Evolutionary conservation across 2,329 filamentous ascomycete genomes (phyloP), one percentile per base, ranked within the genome.

Genomic region (Oidium heveae): DNA sequence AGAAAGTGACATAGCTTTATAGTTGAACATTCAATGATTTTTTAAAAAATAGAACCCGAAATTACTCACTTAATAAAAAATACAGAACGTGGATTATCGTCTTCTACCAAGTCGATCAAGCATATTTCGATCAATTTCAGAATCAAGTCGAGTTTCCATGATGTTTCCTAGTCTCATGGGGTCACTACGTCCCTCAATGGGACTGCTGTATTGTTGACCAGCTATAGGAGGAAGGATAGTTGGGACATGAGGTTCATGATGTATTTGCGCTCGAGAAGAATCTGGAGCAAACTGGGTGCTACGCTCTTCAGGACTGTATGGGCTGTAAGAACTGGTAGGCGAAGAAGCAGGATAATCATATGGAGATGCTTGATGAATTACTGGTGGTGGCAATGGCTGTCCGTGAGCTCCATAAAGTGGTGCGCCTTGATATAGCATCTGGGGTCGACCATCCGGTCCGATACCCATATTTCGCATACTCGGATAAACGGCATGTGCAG

Each of bases 401-500:
- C 68, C 68, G 56, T 69, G 66, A 16, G 67, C 65, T 50, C 67
- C 68, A 59, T 63, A 69, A 2, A 69, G 59, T 51, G 64, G 63
- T 41, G 60, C 57, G 53, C 60, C 59, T 56, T 61, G 63, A 10
- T 61, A 60, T 55, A 61, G 63, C 44, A 57, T 63, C 41, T 61
- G 60, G 32, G 62, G 59, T 28, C 62, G 61, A 18, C 66, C 65
- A 52, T 66, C 60, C 43, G 63, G 62, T 33, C 64, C 65, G 47
- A 66, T 61, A 34, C 58, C 61, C 58, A 64, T 62, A 58, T 71
- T 71, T 55, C 72, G 69, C 63, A 75, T 64, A 61, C 73, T 69
- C 16, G 74, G 73, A 58, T 75, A 83, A 56, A 80, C 77, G 7
- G 80, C 79, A 64, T 84, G 79, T 10, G 80, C 80, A 8, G 81